Evolutionary conservation across 2,329 filamentous ascomycete genomes (phyloP), one percentile per base, ranked within the genome.

Genomic region (Beauveria sp.): DNA sequence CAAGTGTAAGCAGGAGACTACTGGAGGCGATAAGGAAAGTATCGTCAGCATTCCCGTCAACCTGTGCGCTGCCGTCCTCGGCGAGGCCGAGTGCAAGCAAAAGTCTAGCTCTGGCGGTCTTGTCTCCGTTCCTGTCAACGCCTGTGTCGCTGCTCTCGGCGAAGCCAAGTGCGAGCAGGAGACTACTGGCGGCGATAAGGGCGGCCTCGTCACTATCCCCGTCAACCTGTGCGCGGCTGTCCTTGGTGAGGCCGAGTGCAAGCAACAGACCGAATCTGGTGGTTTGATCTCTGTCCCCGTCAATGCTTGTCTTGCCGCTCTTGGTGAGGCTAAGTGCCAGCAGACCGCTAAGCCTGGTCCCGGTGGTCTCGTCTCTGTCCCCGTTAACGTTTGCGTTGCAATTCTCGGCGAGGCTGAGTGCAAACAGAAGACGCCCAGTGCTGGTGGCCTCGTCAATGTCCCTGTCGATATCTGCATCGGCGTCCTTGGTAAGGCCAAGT

Each of bases 231-330:
- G 14, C 42, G 10, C 28, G 8, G 60, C 14, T 9, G 51, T 46
- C 16, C 24, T 62, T 5, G 50, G 60, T 9, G 14, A 45, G 14
- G 54, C 54, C 9, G 53, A 62, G n/a, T 62, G 60, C 60, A 42
- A 58, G 34, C 38, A 53, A 20, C 34, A 60, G 42, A 2, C 18
- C 10, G n/a, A 22, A 20, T 18, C n/a, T n/a, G 51, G 51, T 5
- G 46, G 59, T 1, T 24, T 61, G 0, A 10, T 61, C 20, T 34
- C 20, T 10, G 34, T 61, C 9, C 58, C 58, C 12, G 22, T 61
- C 0, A 45, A 61, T 24, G 28, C 18, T 6, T 61, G 58, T 24
- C 14, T 54, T 9, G 58, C 26, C 2, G 43, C 20, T 8, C 51
- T 61, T 9, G 58, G 58, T 12, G 3, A 61, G 16, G 51, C 43